phyloP scores from a whole-genome alignment of 257 asterid genomes.

The Paraleonurus japonicus region DNA sequence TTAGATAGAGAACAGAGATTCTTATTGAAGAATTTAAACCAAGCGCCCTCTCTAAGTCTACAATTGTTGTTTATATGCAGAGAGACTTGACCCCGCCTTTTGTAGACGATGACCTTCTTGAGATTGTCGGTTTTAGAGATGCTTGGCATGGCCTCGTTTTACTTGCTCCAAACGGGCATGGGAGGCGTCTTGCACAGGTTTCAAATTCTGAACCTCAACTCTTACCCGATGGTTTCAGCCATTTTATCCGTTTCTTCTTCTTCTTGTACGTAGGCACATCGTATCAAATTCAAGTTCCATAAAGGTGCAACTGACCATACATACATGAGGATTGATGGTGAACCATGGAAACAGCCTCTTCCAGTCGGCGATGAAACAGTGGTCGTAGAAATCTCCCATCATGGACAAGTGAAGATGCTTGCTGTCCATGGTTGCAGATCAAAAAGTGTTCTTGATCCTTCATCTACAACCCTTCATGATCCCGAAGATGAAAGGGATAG shows the following conservation, averaged over 20 bases:
- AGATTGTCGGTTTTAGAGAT: conserved; percentile 89
- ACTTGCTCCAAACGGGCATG: conserved; percentile 84
- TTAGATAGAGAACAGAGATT: too few species aligned
- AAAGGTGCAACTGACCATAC: conserved; percentile 68
- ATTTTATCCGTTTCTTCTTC: neutral
- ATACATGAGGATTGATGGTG: conserved; percentile 88
- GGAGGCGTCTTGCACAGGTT: conserved; percentile 96
- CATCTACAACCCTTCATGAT: conserved; percentile 33
- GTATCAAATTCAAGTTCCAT: conserved; percentile 74
- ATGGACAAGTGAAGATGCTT: conserved; percentile 85
- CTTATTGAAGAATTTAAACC: too few species aligned
- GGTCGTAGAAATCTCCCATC: conserved; percentile 74
- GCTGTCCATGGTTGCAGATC: conserved; percentile 62
- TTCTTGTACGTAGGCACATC: conserved; percentile 46
- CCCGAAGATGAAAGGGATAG: conserved; percentile 56
- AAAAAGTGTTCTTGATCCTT: conserved; percentile 52
- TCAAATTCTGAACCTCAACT: neutral
- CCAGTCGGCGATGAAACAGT: conserved; percentile 72
- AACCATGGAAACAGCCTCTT: conserved; percentile 93
- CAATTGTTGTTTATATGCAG: conserved; percentile 36
- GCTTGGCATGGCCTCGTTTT: conserved; percentile 94
- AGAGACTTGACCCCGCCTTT: conserved; percentile 76
- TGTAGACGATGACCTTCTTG: conserved; percentile 84
- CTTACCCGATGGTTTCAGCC: neutral
- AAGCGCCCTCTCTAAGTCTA: neutral